These are phyloP conservation scores for Circinella umbellata DNA, from an alignment of 371 early-diverging fungal genomes.

Conservation along the genomic window DNA sequence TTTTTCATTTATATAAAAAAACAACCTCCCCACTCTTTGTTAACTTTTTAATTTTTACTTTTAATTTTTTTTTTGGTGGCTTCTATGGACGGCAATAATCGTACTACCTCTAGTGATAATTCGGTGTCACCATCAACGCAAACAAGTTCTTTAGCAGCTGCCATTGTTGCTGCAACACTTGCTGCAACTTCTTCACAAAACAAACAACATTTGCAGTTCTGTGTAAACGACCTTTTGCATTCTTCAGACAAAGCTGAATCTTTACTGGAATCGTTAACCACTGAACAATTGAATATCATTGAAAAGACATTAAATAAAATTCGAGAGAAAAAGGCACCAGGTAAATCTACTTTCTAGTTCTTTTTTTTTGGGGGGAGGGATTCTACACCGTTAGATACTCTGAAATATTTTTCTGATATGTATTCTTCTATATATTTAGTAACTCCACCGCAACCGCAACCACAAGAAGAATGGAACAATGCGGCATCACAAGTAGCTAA, in stretches of 20 bases:
- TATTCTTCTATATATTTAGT: background rate
- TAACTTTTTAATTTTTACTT: no score
- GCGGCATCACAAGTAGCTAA: slow-evolving; percentile 32
- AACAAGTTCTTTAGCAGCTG: slow-evolving; percentile 6
- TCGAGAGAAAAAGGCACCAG: slow-evolving; percentile 34
- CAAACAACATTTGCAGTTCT: slow-evolving; percentile 21
- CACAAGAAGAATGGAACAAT: slow-evolving; percentile 18
- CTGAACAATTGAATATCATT: slow-evolving; percentile 41
- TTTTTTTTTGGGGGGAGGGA: background rate
- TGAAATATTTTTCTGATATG: background rate
- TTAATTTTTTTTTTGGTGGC: background rate
- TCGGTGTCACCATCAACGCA: slow-evolving; percentile 8
- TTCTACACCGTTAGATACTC: no score
- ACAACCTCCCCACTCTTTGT: slow-evolving; percentile 11
- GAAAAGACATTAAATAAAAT: slow-evolving; percentile 45
- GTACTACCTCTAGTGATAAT: slow-evolving; percentile 3
- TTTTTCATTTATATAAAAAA: background rate
- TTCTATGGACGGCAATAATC: slow-evolving; percentile 11
- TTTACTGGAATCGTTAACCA: slow-evolving; percentile 38
- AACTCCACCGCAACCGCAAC: background rate
- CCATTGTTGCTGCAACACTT: slow-evolving; percentile 15
- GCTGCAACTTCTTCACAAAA: slow-evolving; percentile 9
- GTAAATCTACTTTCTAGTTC: background rate
- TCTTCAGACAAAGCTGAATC: slow-evolving; percentile 42
- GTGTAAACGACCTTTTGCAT: slow-evolving; percentile 39